These are phyloP conservation scores for Viridothelium virens DNA, from an alignment of 495 filamentous ascomycete species.

Conservation along the genomic window DNA sequence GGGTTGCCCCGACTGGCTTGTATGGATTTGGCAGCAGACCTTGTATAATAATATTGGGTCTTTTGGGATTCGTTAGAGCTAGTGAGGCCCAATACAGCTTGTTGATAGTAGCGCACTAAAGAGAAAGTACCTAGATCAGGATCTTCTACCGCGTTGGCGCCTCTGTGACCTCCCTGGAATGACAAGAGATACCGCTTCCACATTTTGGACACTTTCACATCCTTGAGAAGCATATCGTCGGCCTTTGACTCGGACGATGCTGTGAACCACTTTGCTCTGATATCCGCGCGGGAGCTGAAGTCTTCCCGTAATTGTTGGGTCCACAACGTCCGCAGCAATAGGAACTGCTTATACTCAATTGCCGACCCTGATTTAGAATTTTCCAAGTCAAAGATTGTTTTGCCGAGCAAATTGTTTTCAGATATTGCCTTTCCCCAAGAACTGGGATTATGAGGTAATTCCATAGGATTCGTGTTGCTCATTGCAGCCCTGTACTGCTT, in stretches of 20 bases:
- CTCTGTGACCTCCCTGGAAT: background rate
- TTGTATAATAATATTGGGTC: constrained; percentile 4
- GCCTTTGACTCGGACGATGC: background rate
- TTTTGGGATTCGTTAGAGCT: background rate
- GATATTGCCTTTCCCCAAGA: background rate
- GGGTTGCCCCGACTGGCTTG: background rate
- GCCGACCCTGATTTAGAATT: background rate
- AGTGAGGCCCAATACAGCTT: background rate
- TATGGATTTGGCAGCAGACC: background rate
- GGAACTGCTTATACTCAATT: background rate
- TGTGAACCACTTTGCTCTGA: background rate
- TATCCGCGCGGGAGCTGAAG: background rate
- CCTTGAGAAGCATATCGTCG: background rate
- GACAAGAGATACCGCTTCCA: background rate
- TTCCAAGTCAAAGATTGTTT: background rate
- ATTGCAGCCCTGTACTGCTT: no score
- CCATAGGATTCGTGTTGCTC: background rate
- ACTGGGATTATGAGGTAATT: background rate
- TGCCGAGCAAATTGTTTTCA: background rate
- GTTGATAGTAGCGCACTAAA: constrained; percentile 1
- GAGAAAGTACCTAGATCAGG: background rate
- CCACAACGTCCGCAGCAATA: background rate
- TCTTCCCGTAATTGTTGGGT: background rate
- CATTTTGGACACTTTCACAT: background rate
- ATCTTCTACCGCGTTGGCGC: background rate